Evolutionary conservation across 1,139 yeast species (phyloP).

Genomic region (Taphrina confusa): DNA sequence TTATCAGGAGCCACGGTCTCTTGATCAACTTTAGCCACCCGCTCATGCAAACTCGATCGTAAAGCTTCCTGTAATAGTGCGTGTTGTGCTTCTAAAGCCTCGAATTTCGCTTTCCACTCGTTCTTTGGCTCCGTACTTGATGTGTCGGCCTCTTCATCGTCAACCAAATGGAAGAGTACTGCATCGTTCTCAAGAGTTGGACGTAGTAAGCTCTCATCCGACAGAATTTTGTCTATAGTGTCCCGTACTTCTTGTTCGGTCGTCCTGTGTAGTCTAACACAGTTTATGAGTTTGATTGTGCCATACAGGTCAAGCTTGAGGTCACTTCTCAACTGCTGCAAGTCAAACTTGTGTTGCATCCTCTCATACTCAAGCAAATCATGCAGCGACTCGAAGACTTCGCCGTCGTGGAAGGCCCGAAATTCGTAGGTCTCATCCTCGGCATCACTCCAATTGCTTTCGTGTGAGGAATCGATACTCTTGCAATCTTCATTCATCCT

Average conservation of each 20-base stretch:
- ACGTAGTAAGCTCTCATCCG: conserved; percentile 40
- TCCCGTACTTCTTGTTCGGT: conserved; percentile 33
- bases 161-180: conserved; percentile 41
- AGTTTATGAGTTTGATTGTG: conserved; percentile 42
- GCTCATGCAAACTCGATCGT: conserved; percentile 22
- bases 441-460: conserved; percentile 29
- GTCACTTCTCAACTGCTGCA: conserved; percentile 31
- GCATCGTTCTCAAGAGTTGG: conserved; percentile 43
- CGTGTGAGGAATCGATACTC: conserved; percentile 22
- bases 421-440: conserved; percentile 18
- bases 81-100: conserved; percentile 37
- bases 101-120: conserved; percentile 23
- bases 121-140: conserved; percentile 18
- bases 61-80: conserved; percentile 39
- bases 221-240: conserved; percentile 37
- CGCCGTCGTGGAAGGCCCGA: conserved; percentile 22
- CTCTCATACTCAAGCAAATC: conserved; percentile 38
- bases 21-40: background rate
- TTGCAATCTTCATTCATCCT: background rate
- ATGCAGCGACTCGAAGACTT: conserved; percentile 12
- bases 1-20: conserved; percentile 46
- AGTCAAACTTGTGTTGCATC: conserved; percentile 40
- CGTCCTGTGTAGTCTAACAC: conserved; percentile 40
- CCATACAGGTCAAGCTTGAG: conserved; percentile 41
- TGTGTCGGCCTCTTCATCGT: conserved; percentile 40